Percentiles rank a stretch among this genome's conserved stretches.
phyloP scores from a whole-genome alignment of 2,329 filamentous ascomycete species.

The Aphanocladium album region DNA sequence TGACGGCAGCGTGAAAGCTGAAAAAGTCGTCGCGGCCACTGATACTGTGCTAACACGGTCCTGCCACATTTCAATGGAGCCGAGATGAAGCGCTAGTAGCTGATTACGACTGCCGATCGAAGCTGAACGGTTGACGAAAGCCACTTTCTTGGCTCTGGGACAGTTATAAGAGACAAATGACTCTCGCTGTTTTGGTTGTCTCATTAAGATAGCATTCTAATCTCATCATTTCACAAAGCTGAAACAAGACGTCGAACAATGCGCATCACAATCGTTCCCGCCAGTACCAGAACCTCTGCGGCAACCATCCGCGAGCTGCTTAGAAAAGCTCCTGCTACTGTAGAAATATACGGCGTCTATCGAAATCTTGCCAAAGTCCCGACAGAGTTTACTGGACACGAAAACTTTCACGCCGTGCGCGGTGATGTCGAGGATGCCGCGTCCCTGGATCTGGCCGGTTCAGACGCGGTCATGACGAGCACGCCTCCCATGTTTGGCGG shows the following conservation, averaged over 20 bases:
- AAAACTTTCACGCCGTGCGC: constrained; percentile 20
- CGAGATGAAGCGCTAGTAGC: not conserved
- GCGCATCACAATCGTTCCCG: constrained; percentile 23
- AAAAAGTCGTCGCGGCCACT: not conserved
- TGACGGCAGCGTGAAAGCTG: not conserved
- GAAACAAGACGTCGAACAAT: constrained; percentile 10
- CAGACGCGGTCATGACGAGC: constrained; percentile 20
- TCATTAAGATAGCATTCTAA: too few species aligned
- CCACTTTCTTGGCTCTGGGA: not conserved
- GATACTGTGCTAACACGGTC: not conserved
- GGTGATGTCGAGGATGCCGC: constrained; percentile 20
- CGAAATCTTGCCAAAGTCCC: constrained; percentile 21
- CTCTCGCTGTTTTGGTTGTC: not conserved
- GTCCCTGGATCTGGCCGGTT: constrained; percentile 20
- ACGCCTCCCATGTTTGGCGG: constrained; percentile 19
- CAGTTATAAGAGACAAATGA: not conserved
- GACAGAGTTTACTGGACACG: constrained; percentile 17
- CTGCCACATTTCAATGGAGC: not conserved
- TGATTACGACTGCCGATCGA: not conserved
- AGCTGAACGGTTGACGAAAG: not conserved
- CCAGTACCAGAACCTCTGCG: constrained; percentile 20
- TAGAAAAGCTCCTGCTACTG: constrained; percentile 11
- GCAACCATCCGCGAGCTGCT: constrained; percentile 24
- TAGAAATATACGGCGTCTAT: constrained; percentile 18
- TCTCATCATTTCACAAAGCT: too few species aligned